phyloP scores from a whole-genome alignment of 768 basidiomycete genomes.

The Artomyces pyxidatus region DNA sequence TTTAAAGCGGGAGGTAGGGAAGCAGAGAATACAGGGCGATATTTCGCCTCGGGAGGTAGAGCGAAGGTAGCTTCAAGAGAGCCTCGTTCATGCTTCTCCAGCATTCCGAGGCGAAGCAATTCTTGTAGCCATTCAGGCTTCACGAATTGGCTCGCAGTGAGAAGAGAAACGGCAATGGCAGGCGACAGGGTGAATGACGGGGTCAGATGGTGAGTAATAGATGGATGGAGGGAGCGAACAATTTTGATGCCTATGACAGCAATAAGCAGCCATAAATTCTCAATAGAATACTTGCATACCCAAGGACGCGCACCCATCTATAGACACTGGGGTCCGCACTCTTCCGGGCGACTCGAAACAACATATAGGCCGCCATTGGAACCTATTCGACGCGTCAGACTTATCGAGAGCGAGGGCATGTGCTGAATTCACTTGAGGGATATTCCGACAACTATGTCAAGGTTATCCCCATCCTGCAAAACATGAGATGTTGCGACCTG shows the following conservation, averaged over 20 bases:
- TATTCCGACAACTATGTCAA: slow-evolving; percentile 38
- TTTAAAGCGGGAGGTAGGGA: slow-evolving; percentile 41
- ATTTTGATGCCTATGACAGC: slow-evolving; percentile 44
- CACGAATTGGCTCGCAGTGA: slow-evolving; percentile 51
- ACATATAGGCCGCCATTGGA: slow-evolving; percentile 21
- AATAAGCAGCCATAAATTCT: neutral
- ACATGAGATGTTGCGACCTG: slow-evolving; percentile 31
- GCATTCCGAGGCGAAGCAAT: slow-evolving; percentile 42
- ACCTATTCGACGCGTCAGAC: slow-evolving; percentile 9
- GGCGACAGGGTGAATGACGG: slow-evolving; percentile 42
- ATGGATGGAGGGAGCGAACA: slow-evolving; percentile 33
- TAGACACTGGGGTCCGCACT: slow-evolving; percentile 8
- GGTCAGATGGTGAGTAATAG: slow-evolving; percentile 60
- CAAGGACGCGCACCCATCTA: slow-evolving; percentile 29
- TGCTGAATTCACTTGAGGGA: slow-evolving; percentile 36
- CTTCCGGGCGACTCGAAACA: slow-evolving; percentile 20
- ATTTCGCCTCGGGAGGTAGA: slow-evolving; percentile 47
- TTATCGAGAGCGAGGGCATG: slow-evolving; percentile 1
- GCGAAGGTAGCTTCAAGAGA: slow-evolving; percentile 43
- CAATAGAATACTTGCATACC: slow-evolving; percentile 28
- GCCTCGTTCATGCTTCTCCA: slow-evolving; percentile 26
- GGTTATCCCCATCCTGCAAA: slow-evolving; percentile 46
- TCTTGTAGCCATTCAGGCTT: slow-evolving; percentile 63
- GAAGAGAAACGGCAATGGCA: slow-evolving; percentile 46
- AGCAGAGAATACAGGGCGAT: slow-evolving; percentile 49